A percentile compares a stretch with the other conserved stretches of the same genome.
Evolutionary conservation across 106 monocot species (phyloP).

Genomic region (Narthecium ossifragum): DNA sequence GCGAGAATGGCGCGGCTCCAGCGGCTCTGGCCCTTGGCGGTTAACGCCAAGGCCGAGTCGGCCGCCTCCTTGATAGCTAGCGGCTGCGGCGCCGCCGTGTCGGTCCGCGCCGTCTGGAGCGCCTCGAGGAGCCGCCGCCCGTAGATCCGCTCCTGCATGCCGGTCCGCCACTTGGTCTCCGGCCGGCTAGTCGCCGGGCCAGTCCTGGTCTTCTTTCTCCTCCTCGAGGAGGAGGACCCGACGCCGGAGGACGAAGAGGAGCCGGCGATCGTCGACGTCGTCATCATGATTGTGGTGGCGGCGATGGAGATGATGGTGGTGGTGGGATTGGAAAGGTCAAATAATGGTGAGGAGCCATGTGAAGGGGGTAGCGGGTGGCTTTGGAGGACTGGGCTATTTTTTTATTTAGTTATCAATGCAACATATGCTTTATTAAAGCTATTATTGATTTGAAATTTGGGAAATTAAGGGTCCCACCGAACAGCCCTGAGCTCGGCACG

Average conservation of each 20-base stretch:
- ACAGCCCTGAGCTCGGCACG: too few relatives aligned
- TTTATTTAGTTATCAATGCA: too few relatives aligned
- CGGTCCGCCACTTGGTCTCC: slow-evolving; percentile 45
- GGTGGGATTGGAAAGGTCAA: too few relatives aligned
- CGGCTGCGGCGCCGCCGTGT: slow-evolving; percentile 3
- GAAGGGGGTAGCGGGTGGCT: too few relatives aligned
- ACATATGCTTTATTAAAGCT: too few relatives aligned
- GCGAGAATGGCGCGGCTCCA: slow-evolving; percentile 82
- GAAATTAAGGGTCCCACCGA: too few relatives aligned
- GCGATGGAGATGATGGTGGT: background rate
- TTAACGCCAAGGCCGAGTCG: slow-evolving; percentile 70
- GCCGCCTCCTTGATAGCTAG: slow-evolving; percentile 60
- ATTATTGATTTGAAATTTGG: too few relatives aligned
- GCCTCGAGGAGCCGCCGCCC: slow-evolving; percentile 50
- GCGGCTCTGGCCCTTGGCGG: slow-evolving; percentile 47
- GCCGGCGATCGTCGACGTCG: too few relatives aligned
- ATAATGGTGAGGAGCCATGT: too few relatives aligned
- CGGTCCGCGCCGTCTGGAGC: slow-evolving; percentile 17
- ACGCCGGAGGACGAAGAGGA: slow-evolving; percentile 7
- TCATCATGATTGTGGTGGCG: slow-evolving; percentile 1
- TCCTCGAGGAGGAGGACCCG: slow-evolving; percentile 2
- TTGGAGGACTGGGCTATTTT: too few relatives aligned
- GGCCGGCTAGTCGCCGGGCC: background rate
- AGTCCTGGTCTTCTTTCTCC: slow-evolving; percentile 10
- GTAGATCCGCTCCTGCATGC: slow-evolving; percentile 45